phyloP scores from a whole-genome alignment of 306 rosid species.

The Luffa acutangula region DNA sequence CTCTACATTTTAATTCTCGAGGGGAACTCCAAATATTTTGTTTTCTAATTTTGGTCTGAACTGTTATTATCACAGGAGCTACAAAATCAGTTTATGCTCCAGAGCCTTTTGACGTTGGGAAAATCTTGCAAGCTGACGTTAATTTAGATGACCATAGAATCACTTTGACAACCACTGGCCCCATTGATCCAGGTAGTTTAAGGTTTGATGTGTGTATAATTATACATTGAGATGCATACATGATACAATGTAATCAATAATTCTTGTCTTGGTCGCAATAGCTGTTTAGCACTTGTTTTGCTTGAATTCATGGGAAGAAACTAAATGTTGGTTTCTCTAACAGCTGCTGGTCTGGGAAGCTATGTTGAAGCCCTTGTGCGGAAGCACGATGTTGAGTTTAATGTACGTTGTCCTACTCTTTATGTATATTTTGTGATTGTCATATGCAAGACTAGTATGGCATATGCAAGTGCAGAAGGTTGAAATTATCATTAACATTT shows the following conservation, averaged over 20 bases:
- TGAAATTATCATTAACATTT: background rate
- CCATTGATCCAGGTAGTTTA: constrained; percentile 64
- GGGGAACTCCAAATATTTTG: background rate
- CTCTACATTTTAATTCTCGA: background rate
- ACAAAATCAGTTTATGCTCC: constrained; percentile 73
- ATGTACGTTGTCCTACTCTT: constrained; percentile 33
- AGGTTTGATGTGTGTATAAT: background rate
- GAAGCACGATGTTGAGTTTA: constrained; percentile 73
- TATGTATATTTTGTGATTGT: background rate
- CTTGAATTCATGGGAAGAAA: background rate
- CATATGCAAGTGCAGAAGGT: background rate
- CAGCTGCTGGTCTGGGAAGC: constrained; percentile 97
- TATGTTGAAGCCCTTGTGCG: constrained; percentile 90
- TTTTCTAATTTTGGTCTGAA: background rate
- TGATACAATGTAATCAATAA: background rate
- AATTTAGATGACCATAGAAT: constrained; percentile 24
- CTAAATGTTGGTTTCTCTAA: constrained; percentile 16
- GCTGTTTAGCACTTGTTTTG: background rate
- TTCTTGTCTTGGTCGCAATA: background rate
- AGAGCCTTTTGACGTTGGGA: constrained; percentile 84
- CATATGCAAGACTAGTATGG: background rate
- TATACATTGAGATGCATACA: background rate
- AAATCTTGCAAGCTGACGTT: constrained; percentile 57
- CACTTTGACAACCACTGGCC: constrained; percentile 62
- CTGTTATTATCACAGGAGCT: constrained; percentile 45